Evolutionary conservation across 2,329 filamentous ascomycete species (phyloP), one percentile per base, ranked within the genome.

Genomic region (Claviceps lovelessii): DNA sequence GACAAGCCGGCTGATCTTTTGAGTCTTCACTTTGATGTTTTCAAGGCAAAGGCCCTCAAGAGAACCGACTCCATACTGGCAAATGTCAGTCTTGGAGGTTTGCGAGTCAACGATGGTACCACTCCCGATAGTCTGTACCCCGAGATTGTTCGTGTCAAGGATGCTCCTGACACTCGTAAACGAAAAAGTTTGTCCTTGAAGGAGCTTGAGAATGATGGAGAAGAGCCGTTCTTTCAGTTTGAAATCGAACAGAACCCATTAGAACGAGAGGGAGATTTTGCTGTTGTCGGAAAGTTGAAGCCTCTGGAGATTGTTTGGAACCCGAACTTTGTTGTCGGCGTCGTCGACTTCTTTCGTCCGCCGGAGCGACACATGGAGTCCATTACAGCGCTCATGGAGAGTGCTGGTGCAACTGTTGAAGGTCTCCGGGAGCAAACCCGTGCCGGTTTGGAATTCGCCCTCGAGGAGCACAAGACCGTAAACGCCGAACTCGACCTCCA

Each of bases 291-390:
- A 62, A 96, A 95, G 68, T 73, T 98, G 61, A 96, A 94, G 68
- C 93, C 90, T 48, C 84, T 98, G 61, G 94, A 98, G 67, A 86
- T 99, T 54, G 89, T 98, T 29, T 98, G 95, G 79, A 99, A 98
- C 62, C 93, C 94, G 1, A 88, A 85, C 59, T 94, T 97, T 61
- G 78, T 97, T 0, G 83, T 95, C 6, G 90, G 93, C 51, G 83
- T 97, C 44, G 88, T 85, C 53, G 89, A 90, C 61, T 99, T 98
- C 73, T 98, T 99, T 75, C 86, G 91, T 58, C 93, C 93, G 0
- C 94, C 93, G 0, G 90, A 96, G 67, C 80, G 90, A 52, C 94
- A 98, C 66, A 96, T 98, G 90, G 93, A 98, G 66, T 98, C 93
- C 10, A 96, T 99, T 61, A 86, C 84, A 13, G 94, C 93, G 1